Conservation (phyloP, 805 yeast species). For the Debaryomyces prosopidis region DNA sequence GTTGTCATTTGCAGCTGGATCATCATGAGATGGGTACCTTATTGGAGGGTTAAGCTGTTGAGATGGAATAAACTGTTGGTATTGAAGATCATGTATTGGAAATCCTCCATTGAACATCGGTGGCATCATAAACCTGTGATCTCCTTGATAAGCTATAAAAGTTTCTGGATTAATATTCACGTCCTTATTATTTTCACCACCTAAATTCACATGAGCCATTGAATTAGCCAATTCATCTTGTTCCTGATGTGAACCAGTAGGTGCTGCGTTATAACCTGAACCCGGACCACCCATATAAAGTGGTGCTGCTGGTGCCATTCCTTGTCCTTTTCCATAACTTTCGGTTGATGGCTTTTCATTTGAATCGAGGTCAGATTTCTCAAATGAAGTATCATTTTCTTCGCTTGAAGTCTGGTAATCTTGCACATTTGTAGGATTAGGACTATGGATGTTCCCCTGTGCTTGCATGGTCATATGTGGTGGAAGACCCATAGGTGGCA, state of each 20-base stretch:
- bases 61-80: conserved; percentile 14
- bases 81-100: conserved; percentile 15
- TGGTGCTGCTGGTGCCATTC: conserved; percentile 3
- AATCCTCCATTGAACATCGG: conserved; percentile 15
- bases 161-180: conserved; percentile 1
- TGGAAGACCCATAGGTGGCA: conserved; percentile 13
- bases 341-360: neutral
- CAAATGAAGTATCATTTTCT: neutral
- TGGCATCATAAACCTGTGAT: conserved; percentile 12
- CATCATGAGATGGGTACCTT: neutral
- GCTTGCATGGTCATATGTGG: neutral
- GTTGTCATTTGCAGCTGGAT: neutral
- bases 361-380: neutral
- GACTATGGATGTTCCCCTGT: neutral
- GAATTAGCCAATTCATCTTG: conserved; percentile 13
- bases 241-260: neutral
- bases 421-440: neutral
- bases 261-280: conserved; percentile 1
- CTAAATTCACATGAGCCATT: conserved; percentile 11
- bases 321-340: neutral
- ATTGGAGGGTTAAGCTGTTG: neutral
- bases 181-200: conserved; percentile 4
- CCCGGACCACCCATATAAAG: conserved; percentile 6
- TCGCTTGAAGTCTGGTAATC: neutral
- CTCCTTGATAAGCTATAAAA: conserved; percentile 4